phyloP scores from a whole-genome alignment of 352 stramenopile species.

The Blastocystis sp. region DNA sequence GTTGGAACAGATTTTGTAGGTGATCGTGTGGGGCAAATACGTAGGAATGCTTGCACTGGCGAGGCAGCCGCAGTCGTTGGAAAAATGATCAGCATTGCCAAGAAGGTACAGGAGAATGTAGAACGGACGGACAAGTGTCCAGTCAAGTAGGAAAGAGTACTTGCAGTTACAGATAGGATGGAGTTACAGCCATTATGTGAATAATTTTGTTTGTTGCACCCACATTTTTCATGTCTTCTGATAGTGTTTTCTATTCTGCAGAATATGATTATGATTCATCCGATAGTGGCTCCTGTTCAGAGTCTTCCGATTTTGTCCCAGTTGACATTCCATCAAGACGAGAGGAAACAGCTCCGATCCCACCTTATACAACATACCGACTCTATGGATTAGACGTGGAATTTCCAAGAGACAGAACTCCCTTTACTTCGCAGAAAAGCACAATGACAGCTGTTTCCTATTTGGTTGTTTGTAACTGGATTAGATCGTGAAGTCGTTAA shows the following conservation, averaged over 20 bases:
- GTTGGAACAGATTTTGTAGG: too few relatives aligned
- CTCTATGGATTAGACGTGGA: constrained; percentile 17
- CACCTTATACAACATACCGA: not conserved
- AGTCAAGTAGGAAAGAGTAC: not conserved
- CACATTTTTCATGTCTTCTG: too few relatives aligned
- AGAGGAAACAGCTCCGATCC: not conserved
- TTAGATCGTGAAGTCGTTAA: constrained; percentile 29
- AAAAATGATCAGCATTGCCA: too few relatives aligned
- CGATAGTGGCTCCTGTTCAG: not conserved
- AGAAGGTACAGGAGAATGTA: too few relatives aligned
- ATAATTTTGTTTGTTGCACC: too few relatives aligned
- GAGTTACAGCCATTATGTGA: too few relatives aligned
- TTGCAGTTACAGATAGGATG: not conserved
- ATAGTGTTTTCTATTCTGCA: too few relatives aligned
- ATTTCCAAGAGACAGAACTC: not conserved
- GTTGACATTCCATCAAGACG: not conserved
- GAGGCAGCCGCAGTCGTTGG: too few relatives aligned
- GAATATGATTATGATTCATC: too few relatives aligned
- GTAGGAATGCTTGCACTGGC: too few relatives aligned
- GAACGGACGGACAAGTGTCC: too few relatives aligned
- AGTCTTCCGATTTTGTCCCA: not conserved
- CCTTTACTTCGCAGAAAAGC: constrained; percentile 30
- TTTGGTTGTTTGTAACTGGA: not conserved
- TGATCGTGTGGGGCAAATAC: too few relatives aligned
- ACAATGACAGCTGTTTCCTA: constrained; percentile 3